Conservation (phyloP, 257 asterid genomes). For the Mitragyna speciosa region DNA sequence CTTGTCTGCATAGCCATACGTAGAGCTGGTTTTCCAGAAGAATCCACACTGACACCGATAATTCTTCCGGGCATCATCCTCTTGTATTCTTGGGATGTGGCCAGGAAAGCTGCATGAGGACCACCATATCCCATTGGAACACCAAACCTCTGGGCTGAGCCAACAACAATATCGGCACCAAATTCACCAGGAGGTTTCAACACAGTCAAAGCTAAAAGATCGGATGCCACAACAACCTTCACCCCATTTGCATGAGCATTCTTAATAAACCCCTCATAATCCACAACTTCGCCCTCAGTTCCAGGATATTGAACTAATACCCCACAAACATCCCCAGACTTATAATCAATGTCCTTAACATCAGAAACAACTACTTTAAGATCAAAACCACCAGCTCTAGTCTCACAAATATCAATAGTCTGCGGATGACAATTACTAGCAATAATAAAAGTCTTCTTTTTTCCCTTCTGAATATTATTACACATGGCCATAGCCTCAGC, state of each 20-base stretch:
- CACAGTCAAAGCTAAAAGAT: conserved; percentile 84
- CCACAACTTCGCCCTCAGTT: conserved; percentile 90
- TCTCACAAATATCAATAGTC: conserved; percentile 81
- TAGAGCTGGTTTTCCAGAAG: conserved; percentile 88
- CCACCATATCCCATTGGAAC: conserved; percentile 99
- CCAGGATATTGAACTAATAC: conserved; percentile 97
- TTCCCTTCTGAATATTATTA: conserved; percentile 80
- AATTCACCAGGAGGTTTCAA: conserved; percentile 94
- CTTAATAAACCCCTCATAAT: conserved; percentile 81
- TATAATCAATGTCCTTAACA: conserved; percentile 67
- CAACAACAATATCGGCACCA: conserved; percentile 93
- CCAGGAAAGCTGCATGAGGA: conserved; percentile 98
- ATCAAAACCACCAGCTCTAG: conserved; percentile 90
- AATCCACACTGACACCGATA: conserved; percentile 93
- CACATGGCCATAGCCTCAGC: conserved; percentile 99
- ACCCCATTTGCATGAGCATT: conserved; percentile 90
- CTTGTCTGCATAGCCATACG: conserved; percentile 99
- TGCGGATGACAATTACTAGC: conserved; percentile 97
- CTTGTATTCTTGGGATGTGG: conserved; percentile 97
- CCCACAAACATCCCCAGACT: conserved; percentile 89
- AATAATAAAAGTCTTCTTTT: conserved; percentile 81
- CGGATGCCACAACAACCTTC: conserved; percentile 97
- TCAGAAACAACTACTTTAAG: conserved; percentile 74
- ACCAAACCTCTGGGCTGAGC: conserved; percentile 99
- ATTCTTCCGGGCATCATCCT: conserved; percentile 99